A percentile compares a stretch with the other conserved stretches of the same genome.
Conservation (phyloP, 768 basidiomycete genomes). For the Panellus pusillus region DNA sequence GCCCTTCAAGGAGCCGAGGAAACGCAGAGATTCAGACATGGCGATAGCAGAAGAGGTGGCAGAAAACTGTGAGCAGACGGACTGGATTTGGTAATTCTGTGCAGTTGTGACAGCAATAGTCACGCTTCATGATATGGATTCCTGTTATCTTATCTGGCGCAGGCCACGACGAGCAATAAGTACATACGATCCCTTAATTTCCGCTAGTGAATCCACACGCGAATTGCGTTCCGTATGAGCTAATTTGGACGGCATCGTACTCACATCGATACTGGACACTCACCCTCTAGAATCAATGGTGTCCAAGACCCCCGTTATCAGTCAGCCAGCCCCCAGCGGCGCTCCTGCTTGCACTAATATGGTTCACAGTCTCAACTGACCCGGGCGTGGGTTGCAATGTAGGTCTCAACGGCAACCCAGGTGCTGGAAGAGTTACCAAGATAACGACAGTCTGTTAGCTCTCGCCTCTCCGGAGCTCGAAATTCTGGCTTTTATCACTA, state of each 20-base stretch:
- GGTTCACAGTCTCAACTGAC: conserved; percentile 73
- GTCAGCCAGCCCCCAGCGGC: conserved; percentile 37
- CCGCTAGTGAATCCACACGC: not conserved
- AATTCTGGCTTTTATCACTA: conserved; percentile 63
- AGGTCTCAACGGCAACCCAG: conserved; percentile 22
- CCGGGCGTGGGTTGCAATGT: conserved; percentile 87
- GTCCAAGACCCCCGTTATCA: conserved; percentile 60
- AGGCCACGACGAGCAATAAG: no score
- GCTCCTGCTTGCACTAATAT: not conserved
- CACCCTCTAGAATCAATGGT: not conserved
- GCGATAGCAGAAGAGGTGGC: conserved; percentile 22
- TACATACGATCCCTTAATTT: no score
- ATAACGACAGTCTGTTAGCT: conserved; percentile 59
- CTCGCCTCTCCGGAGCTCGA: conserved; percentile 82
- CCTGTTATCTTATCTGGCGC: no score
- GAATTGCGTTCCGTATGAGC: not conserved
- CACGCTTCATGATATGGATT: no score
- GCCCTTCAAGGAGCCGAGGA: conserved; percentile 88
- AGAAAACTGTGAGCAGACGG: not conserved
- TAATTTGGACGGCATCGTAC: no score
- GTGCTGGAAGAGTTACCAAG: not conserved
- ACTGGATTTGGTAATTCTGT: not conserved
- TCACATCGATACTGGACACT: no score
- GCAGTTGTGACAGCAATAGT: no score
- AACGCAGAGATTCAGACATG: conserved; percentile 87